Base-by-base conservation (phyloP, 495 filamentous ascomycete species). In the Xylaria flabelliformis region DNA sequence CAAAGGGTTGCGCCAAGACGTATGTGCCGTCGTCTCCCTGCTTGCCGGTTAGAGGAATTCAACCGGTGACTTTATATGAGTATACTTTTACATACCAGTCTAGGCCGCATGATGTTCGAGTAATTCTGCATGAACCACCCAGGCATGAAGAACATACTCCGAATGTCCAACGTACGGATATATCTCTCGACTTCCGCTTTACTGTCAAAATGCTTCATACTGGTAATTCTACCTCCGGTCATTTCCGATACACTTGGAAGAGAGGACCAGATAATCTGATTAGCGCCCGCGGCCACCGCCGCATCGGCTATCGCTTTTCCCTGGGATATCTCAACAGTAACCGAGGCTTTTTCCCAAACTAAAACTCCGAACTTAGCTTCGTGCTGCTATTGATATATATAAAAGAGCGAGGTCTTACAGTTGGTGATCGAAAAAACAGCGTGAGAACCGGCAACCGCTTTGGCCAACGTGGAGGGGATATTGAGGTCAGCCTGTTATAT, bases 91-190 rank as follows among this genome's bases (percentile, higher is more conserved):
- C 53, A 17, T 13, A 56, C 26, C 53, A 56, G 26, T 56, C 5
- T 56, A 56, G 53, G 53, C 53, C 53, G 24, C 53, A 56, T 56
- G 26, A 5, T 7, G 26, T 12, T 56, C 53, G 32, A 17, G 53
- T 56, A 13, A 32, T 56, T 56, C 24, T 56, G 53, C 53, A 56
- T 56, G 53, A 56, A 56, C 53, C 53, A 55, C 1, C 51, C 51
- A 15, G 51, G 51, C 51, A 55, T 55, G 24, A 55, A 55, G 12
- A 55, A 55, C 51, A 55, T 55, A 7, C 51, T 55, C 24, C 29
- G 4, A 3, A 55, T 55, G n/a, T 55, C 21, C 51, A 55, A 29
- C 4, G 51, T 55, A 26, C 51, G 51, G 1, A 55, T 55, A 13
- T 55, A 55, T 10, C 24, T 55, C 24, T 55, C 51, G 5, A 55